A percentile compares a stretch with the other conserved stretches of the same genome.
Conservation (phyloP, 2,329 filamentous ascomycete species). For the Alternaria longipes region DNA sequence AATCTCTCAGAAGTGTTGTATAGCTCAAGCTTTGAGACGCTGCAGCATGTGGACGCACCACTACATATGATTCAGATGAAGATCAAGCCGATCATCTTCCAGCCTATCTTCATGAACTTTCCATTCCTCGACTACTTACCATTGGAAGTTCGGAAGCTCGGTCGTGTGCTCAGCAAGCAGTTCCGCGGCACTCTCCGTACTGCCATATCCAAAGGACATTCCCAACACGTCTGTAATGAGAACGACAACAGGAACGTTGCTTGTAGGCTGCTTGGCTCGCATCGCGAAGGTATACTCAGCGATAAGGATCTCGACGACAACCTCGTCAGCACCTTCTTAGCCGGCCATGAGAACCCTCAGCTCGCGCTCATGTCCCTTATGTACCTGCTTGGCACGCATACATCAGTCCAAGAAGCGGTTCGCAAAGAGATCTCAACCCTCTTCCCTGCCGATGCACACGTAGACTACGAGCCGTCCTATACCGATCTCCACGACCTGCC, state of each 20-base stretch:
- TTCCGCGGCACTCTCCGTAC: conserved; percentile 33
- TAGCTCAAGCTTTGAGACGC: conserved; percentile 35
- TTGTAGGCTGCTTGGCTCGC: conserved; percentile 34
- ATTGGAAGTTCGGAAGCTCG: conserved; percentile 31
- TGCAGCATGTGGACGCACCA: conserved; percentile 31
- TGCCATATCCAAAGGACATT: conserved; percentile 34
- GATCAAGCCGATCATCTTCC: conserved; percentile 41
- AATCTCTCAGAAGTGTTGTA: conserved; percentile 37
- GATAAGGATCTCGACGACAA: conserved; percentile 38
- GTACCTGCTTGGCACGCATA: conserved; percentile 35
- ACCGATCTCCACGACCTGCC: conserved; percentile 45
- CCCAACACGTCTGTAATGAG: conserved; percentile 37
- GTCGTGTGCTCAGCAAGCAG: conserved; percentile 28
- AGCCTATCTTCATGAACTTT: conserved; percentile 40
- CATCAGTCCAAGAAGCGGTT: conserved; percentile 28
- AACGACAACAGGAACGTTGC: conserved; percentile 29
- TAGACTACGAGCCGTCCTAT: conserved; percentile 31
- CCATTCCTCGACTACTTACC: conserved; percentile 36
- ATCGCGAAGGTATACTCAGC: conserved; percentile 30
- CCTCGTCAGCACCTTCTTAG: conserved; percentile 38
- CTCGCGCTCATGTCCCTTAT: conserved; percentile 35
- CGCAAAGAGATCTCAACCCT: conserved; percentile 31
- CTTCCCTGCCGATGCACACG: conserved; percentile 21
- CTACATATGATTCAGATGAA: conserved; percentile 33
- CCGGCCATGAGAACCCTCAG: conserved; percentile 42